Evolutionary conservation across 202 grass and related monocot genomes (phyloP).

Genomic region (Setaria viridis): DNA sequence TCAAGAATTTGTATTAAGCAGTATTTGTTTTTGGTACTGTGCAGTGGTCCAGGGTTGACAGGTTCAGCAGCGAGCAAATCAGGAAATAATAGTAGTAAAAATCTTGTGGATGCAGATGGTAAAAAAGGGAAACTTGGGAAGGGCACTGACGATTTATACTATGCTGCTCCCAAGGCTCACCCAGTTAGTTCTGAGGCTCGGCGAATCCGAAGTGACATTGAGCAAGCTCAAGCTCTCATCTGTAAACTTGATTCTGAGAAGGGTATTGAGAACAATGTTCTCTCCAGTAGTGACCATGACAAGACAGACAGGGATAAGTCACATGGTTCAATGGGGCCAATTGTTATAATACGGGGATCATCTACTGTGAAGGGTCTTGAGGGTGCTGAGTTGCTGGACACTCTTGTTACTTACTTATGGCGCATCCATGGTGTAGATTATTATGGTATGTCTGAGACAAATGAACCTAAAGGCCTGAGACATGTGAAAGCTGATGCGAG

Average conservation of each 20-base stretch:
- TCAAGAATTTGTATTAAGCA: constrained; percentile 9
- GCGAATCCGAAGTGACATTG: constrained; percentile 78
- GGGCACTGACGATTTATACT: constrained; percentile 59
- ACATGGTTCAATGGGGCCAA: constrained; percentile 77
- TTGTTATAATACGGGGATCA: constrained; percentile 86
- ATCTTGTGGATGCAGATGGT: constrained; percentile 61
- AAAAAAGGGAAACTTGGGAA: constrained; percentile 87
- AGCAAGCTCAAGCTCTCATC: constrained; percentile 74
- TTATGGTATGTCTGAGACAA: constrained; percentile 93
- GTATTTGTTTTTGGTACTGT: constrained; percentile 19
- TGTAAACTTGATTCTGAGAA: constrained; percentile 93
- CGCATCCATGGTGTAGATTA: constrained; percentile 94
- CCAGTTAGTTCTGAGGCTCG: constrained; percentile 77
- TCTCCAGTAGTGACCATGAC: constrained; percentile 64
- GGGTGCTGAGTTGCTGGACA: constrained; percentile 89
- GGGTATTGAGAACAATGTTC: constrained; percentile 76
- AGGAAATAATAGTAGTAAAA: constrained; percentile 59
- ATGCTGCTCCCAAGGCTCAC: constrained; percentile 83
- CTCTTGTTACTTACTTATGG: constrained; percentile 94
- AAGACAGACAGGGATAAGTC: constrained; percentile 62
- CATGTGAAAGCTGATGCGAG: constrained; percentile 87
- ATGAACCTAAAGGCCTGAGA: constrained; percentile 82
- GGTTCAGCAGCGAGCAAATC: constrained; percentile 59
- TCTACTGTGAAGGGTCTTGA: constrained; percentile 97
- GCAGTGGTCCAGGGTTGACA: constrained; percentile 81